Base-by-base conservation (phyloP, 2,329 filamentous ascomycete genomes). In the Ambrosiella xylebori region DNA sequence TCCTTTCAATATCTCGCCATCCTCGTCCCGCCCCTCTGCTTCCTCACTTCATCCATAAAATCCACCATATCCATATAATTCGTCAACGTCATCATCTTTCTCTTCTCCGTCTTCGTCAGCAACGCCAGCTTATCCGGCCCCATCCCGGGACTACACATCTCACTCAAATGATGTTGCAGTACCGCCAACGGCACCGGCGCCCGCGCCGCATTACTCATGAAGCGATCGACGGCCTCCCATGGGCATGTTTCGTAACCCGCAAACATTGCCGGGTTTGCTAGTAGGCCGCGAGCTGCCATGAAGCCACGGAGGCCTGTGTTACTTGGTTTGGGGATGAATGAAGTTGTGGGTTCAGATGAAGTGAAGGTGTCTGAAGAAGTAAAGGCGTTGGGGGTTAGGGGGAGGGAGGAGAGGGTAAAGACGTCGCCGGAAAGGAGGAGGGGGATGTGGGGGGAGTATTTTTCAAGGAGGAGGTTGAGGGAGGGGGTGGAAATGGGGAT, bases 371-470 rank as follows among this genome's bases (percentile, higher is more conserved):
- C n/a, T 7, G 66, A 63, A 62, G 65, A 57, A 51, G 66, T 66
- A 35, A 69, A 63, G 6, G 66, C 66, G 47, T 60, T 60, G 56
- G 55, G 59, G 5, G 57, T 56, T 3, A 58, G 53, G 11, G 76
- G 76, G 35, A 80, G 69, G 9, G 72, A 64, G 55, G 68, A 68
- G 55, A 83, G 70, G 37, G 79, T 75, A 63, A 84, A 85, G 17
- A 85, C 77, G 63, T 86, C 83, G 13, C 84, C 83, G n/a, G 84
- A 86, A 2, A 83, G 76, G 6, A 86, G 70, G 41, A 85, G 74
- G 0, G 82, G 84, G 0, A 86, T 72, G n/a, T 70, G 71, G 54
- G 71, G 65, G 54, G 77, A 69, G 65, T 77, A 76, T 62, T 73
- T 75, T 12, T 73, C 68, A 2, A 76, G 76, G 9, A 85, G 69